These are phyloP conservation scores for Leptosphaerulina australis DNA, from an alignment of 2,329 filamentous ascomycete genomes.

Conservation along the genomic window DNA sequence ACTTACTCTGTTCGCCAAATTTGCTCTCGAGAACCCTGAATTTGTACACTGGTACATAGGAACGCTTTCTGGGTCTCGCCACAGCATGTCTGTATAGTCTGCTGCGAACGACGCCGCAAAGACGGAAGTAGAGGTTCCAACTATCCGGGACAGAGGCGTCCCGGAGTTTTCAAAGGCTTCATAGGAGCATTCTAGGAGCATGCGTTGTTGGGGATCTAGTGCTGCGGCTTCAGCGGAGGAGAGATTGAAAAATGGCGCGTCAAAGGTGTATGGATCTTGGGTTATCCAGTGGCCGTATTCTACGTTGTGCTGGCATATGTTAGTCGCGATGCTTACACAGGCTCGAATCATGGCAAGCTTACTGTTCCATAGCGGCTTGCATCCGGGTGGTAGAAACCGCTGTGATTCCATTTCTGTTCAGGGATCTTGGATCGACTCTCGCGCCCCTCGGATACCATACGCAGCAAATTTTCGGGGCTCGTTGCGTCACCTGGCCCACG, in stretches of 20 bases:
- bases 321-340: no score
- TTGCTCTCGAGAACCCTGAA: no score
- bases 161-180: slow-evolving; percentile 47
- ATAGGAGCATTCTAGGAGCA: slow-evolving; percentile 36
- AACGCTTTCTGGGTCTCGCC: no score
- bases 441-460: slow-evolving; percentile 38
- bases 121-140: slow-evolving; percentile 28
- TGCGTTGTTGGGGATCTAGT: slow-evolving; percentile 36
- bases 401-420: slow-evolving; percentile 25
- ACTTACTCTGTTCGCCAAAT: background rate
- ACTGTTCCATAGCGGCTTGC: no score
- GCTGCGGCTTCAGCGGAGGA: background rate
- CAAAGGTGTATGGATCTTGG: no score
- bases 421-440: slow-evolving; percentile 42
- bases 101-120: slow-evolving; percentile 23
- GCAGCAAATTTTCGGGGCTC: slow-evolving; percentile 42
- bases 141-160: slow-evolving; percentile 14
- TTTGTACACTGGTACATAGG: no score
- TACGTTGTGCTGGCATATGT: no score
- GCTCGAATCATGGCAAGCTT: slow-evolving; percentile 1
- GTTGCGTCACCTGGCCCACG: slow-evolving; percentile 37
- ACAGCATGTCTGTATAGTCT: slow-evolving; percentile 21
- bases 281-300: no score
- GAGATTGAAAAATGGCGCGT: no score
- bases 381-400: slow-evolving; percentile 24